Evolutionary conservation across 2,329 filamentous ascomycete genomes (phyloP), one percentile per base, ranked within the genome.

Genomic region (Fusarium algeriense): DNA sequence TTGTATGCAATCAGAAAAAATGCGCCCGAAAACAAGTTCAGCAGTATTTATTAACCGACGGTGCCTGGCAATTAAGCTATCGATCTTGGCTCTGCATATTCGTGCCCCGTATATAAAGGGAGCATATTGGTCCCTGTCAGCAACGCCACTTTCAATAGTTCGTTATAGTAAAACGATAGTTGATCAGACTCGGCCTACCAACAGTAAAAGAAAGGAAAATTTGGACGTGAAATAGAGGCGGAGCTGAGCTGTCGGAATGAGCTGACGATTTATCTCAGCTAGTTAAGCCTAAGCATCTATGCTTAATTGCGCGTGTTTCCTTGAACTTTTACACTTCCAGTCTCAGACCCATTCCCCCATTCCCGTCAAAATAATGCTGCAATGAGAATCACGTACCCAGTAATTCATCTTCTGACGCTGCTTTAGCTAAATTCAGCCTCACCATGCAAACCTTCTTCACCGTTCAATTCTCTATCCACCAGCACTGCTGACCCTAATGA

Each of bases 401-500:
- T 23, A 3, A 1, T 49, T 49, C 45, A 34, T 10, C 28, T 34
- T 7, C 13, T 34, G 14, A 30, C 45, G 14, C n/a, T 49, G 10
- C 20, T 2, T 14, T 2, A 34, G 5, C 5, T 49, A 2, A 20
- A 28, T 7, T 49, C n/a, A 6, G 10, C 45, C 7, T 49, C 28
- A 8, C 28, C 45, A 32, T 49, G 45, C 45, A 49, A 49, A 3
- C 45, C 28, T 23, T 34, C 45, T 34, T 49, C 28, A 3, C 10
- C 5, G 1, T 1, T 15, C n/a, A 23, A 23, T 6, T 10, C 11
- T 2, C 46, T 4, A 8, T 1, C n/a, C 5, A 34, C 45, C 28
- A 34, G n/a, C n/a, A 20, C 10, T 13, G 5, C 3, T 3, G 5
- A 49, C 5, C 7, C 14, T 34, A 30, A 23, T 23, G 23, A 23